Evolutionary conservation across 352 stramenopile genomes (phyloP), one percentile per base, ranked within the genome.

Genomic region (Phytophthora kernoviae): DNA sequence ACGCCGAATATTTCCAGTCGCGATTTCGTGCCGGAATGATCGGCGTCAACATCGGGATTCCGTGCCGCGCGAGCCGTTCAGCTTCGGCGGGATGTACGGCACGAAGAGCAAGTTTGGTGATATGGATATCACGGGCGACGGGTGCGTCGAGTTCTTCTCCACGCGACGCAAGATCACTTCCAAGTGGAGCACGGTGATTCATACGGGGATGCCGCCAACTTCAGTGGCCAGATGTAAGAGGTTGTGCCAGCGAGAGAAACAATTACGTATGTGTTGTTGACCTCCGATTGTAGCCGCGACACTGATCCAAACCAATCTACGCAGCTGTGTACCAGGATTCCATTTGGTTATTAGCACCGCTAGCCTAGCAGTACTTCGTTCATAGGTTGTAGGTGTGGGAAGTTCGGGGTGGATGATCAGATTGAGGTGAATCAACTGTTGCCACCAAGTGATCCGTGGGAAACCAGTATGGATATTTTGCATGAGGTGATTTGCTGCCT

Each of bases 41-140:
- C 55, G 97, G 97, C 12, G 84, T 99, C 34, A 99, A 99, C 70
- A 94, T 99, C 63, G 96, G 96, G 22, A 97, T 98, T 36, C 92
- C 2, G 96, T 98, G 18, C 95, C 96, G 17, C 79, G 94, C 12
- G 94, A 98, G 60, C 96, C 96, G 2, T 99, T 99, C 74, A 96
- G 89, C 27, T 99, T 99, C 70, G 97, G 96, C 41, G 97, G 97
- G 4, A 75, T 99, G 53, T 99, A 98, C 70, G 96, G 96, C 32
- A 99, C 96, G 11, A 87, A 90, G 60, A 98, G 88, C 76, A 99
- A 99, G 64, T 99, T 92, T 62, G 97, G 97, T 33, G 94, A 99
- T 63, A 98, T 98, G 84, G 97, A 99, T 69, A 99, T 99, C 49
- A 99, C 97, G 7, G 96, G 96, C 15, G 96, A 99, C 63, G 96